Base-by-base conservation (phyloP, 176 grass and related monocot genomes). In the Zea luxurians region DNA sequence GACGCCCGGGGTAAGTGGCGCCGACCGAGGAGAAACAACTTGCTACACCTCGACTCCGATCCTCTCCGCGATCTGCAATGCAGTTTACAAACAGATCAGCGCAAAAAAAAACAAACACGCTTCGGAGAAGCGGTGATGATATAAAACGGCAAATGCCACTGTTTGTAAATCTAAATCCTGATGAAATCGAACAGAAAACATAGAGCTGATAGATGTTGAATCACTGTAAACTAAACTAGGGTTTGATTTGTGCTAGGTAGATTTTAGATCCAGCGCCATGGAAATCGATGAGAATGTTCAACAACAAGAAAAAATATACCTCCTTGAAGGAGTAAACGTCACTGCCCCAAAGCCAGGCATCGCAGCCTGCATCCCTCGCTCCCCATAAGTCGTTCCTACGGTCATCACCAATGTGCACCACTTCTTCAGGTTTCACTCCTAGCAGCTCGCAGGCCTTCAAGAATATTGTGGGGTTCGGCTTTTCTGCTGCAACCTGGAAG, bases 401-500 rank as follows among this genome's bases (percentile, higher is more conserved):
- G 83, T 99, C 96, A 76, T 99, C 96, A 13, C 96, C 96, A 37
- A 99, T 85, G 74, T 96, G 96, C 72, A 99, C 96, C 37, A 82
- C 92, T 83, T 93, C 96, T 82, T 95, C 88, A 76, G 92, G 90
- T 77, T 95, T 87, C 66, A 99, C 88, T 13, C 77, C 96, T 67
- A 99, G 75, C 46, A 95, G 18, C 42, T 99, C 92, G 2, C 92
- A 95, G 6, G 96, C 96, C 82, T 95, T 95, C 70, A 99, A 71
- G 85, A 99, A 99, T 86, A 99, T 99, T 16, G 81, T 99, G 57
- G 96, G 96, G 64, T 99, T 99, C 64, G 96, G 96, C 69, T 99
- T 99, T 75, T 99, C 92, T 47, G 88, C 90, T 66, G 91, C 90
- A 78, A 99, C 92, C 90, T 99, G 63, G 37, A 84, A 50, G 43